These are phyloP conservation scores for Eucalyptus paniculata DNA, from an alignment of 345 rosid genomes.

Conservation along the genomic window DNA sequence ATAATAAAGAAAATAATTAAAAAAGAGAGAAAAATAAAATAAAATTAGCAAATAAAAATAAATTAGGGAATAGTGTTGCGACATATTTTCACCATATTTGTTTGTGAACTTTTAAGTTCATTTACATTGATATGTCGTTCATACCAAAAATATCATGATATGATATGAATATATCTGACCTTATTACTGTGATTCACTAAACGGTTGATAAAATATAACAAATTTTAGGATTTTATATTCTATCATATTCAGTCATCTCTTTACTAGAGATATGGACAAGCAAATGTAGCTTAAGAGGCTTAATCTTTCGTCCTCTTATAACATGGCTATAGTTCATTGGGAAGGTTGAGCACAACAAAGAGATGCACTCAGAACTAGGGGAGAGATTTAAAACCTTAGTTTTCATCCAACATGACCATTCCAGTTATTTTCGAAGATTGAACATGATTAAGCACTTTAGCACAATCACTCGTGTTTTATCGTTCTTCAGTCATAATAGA, in stretches of 20 bases:
- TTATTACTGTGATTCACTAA: fast-evolving
- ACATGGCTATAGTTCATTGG: neutral
- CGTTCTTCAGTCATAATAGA: neutral
- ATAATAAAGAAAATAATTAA: too few species aligned
- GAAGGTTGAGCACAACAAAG: neutral
- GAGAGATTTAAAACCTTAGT: neutral
- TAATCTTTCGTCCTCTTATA: neutral
- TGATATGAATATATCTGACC: fast-evolving
- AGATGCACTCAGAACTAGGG: neutral
- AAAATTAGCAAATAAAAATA: too few species aligned
- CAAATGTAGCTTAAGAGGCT: neutral
- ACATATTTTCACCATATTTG: fast-evolving
- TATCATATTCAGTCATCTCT: fast-evolving
- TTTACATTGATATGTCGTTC: fast-evolving
- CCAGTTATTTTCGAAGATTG: neutral
- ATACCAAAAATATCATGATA: fast-evolving
- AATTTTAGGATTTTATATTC: fast-evolving
- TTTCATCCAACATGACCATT: neutral
- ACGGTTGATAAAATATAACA: too few species aligned
- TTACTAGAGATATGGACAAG: fast-evolving
- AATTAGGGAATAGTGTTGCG: fast-evolving
- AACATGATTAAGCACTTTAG: neutral
- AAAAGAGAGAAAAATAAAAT: fast-evolving
- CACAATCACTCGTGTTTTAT: neutral
- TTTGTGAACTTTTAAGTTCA: too few species aligned